phyloP scores from a whole-genome alignment of 192 early-diverging fungal species.

The Fimicolochytrium jonesii region DNA sequence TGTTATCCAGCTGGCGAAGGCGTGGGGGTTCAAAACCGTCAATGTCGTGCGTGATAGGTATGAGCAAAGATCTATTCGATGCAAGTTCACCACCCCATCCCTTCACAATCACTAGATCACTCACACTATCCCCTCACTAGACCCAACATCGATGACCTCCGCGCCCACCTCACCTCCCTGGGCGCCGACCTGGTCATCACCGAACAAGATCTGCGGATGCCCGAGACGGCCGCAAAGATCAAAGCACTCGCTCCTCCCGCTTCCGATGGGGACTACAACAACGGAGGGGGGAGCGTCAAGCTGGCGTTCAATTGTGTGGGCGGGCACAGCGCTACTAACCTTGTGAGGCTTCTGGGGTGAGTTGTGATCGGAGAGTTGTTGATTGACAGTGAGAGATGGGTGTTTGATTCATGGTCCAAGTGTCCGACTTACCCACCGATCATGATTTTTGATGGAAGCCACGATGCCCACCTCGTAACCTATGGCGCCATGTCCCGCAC shows the following conservation, averaged over 20 bases:
- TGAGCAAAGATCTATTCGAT: too few species aligned
- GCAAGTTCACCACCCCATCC: too few species aligned
- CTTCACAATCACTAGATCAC: not conserved
- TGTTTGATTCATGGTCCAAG: too few species aligned
- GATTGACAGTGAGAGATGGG: too few species aligned
- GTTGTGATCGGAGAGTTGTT: slow-evolving; percentile 23
- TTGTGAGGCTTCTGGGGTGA: slow-evolving; percentile 63
- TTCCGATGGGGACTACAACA: too few species aligned
- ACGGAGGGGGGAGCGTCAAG: slow-evolving; percentile 32
- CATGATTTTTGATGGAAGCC: too few species aligned
- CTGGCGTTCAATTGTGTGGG: slow-evolving; percentile 90
- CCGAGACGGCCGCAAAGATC: slow-evolving; percentile 41
- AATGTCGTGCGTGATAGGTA: slow-evolving; percentile 77
- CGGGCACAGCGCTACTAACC: slow-evolving; percentile 67
- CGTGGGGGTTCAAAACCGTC: slow-evolving; percentile 73
- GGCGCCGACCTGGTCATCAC: slow-evolving; percentile 72
- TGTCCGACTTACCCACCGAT: too few species aligned
- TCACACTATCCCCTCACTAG: slow-evolving; percentile 33
- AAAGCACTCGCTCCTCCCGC: too few species aligned
- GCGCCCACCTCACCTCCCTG: slow-evolving; percentile 39
- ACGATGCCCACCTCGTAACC: slow-evolving; percentile 66
- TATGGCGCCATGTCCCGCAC: slow-evolving; percentile 92
- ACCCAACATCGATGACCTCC: slow-evolving; percentile 56
- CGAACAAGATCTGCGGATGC: slow-evolving; percentile 63
- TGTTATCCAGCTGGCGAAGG: slow-evolving; percentile 82